These are phyloP conservation scores for Bathelium albidoporum DNA, from an alignment of 495 filamentous ascomycete species.

Conservation along the genomic window DNA sequence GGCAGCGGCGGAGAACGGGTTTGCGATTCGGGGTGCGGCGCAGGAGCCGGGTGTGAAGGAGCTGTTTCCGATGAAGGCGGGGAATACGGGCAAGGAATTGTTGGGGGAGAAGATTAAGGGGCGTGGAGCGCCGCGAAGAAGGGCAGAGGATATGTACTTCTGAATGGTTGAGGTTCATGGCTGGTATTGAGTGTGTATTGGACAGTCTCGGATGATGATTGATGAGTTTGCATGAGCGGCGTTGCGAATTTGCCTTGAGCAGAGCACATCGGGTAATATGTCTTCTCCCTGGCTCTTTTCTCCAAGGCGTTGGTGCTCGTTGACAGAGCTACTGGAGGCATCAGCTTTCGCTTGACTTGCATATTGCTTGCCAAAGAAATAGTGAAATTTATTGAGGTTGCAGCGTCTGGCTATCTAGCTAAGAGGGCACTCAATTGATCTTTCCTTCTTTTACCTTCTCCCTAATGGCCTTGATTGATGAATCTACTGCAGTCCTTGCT, in stretches of 20 bases:
- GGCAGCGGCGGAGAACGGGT: conserved; percentile 4
- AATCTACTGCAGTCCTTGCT: conserved; percentile 22
- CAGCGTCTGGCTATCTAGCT: neutral
- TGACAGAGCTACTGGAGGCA: too few species aligned
- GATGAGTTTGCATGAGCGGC: neutral
- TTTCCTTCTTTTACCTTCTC: conserved; percentile 20
- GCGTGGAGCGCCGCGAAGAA: conserved; percentile 15
- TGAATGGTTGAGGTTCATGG: neutral
- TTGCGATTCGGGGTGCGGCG: conserved; percentile 20
- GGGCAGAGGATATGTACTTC: conserved; percentile 9
- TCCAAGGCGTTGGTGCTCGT: too few species aligned
- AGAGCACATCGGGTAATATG: neutral
- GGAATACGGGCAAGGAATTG: conserved; percentile 20
- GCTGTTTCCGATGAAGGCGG: conserved; percentile 21
- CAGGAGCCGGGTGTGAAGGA: conserved; percentile 16
- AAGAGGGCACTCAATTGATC: conserved; percentile 9
- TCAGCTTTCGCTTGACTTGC: neutral
- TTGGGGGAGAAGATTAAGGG: conserved; percentile 25
- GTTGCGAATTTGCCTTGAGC: neutral
- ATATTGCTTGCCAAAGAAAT: neutral
- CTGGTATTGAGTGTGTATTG: neutral
- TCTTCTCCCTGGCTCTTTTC: neutral
- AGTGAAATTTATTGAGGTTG: neutral
- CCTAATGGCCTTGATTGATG: conserved; percentile 18
- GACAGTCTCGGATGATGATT: neutral